Evolutionary conservation across 768 basidiomycete genomes (phyloP).

Genomic region (Obba rivulosa): DNA sequence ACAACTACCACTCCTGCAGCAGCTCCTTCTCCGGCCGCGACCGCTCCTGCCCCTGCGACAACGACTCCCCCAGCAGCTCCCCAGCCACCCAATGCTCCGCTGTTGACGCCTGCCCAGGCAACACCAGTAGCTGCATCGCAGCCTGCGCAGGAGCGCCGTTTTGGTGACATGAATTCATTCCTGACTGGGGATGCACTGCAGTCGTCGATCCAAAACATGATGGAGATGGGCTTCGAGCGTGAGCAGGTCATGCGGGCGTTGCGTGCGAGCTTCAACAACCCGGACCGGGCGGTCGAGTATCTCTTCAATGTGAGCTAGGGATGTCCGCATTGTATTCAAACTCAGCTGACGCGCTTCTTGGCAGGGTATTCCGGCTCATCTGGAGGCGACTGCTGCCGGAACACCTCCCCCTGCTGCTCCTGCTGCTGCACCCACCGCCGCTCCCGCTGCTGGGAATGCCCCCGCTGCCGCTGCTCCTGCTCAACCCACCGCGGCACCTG

Average conservation of each 20-base stretch:
- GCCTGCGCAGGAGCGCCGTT: constrained; percentile 25
- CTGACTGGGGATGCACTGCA: constrained; percentile 75
- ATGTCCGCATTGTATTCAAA: constrained; percentile 7
- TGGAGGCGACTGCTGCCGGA: constrained; percentile 42
- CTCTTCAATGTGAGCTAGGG: constrained; percentile 70
- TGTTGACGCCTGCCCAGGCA: constrained; percentile 27
- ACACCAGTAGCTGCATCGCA: constrained; percentile 22
- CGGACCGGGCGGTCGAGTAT: constrained; percentile 98
- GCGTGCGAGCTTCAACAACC: constrained; percentile 94
- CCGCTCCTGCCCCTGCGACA: constrained; percentile 32
- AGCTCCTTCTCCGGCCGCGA: constrained; percentile 26
- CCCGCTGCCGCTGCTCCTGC: constrained; percentile 27
- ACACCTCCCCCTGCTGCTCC: constrained; percentile 21
- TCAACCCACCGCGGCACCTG: constrained; percentile 27
- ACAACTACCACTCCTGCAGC: constrained; percentile 28
- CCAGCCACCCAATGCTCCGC: constrained; percentile 29
- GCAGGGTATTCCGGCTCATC: constrained; percentile 77
- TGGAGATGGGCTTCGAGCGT: constrained; percentile 90
- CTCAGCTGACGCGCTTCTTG: neutral
- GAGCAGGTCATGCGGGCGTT: constrained; percentile 83
- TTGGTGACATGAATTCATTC: constrained; percentile 55
- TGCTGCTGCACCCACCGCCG: constrained; percentile 24
- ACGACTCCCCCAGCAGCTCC: constrained; percentile 30
- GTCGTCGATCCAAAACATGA: constrained; percentile 73
- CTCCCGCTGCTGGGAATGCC: constrained; percentile 32